Percentiles rank a stretch among this genome's conserved stretches.
phyloP scores from a whole-genome alignment of 2,329 filamentous ascomycete species.

The Zymoseptoria ardabiliae region DNA sequence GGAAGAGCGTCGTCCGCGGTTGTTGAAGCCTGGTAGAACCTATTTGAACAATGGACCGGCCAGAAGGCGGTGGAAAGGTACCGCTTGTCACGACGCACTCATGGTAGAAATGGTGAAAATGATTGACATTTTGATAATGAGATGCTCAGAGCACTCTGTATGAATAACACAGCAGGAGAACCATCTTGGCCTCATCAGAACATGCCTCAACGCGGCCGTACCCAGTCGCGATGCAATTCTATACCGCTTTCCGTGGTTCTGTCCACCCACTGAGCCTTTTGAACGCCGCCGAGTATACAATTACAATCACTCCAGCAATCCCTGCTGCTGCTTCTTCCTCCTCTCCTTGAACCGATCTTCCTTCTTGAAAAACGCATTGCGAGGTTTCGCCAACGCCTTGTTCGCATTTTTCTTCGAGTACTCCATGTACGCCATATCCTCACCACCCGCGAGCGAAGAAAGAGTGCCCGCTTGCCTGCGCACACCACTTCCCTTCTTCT shows the following conservation, averaged over 20 bases:
- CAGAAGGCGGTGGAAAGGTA: neutral
- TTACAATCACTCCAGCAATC: neutral
- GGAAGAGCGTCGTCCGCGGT: neutral
- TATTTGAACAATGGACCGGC: neutral
- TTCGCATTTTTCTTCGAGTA: slow-evolving; percentile 39
- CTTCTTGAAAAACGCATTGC: slow-evolving; percentile 41
- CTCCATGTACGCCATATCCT: slow-evolving; percentile 82
- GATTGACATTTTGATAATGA: neutral
- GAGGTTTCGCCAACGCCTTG: slow-evolving; percentile 39
- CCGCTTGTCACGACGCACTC: neutral
- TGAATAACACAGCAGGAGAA: too few relatives aligned
- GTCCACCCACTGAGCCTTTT: neutral
- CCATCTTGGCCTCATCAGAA: neutral
- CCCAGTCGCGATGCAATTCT: neutral
- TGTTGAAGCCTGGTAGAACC: neutral
- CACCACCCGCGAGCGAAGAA: slow-evolving; percentile 78
- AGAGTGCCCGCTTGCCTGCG: slow-evolving; percentile 78
- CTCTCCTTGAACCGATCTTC: slow-evolving; percentile 31
- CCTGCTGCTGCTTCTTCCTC: slow-evolving; percentile 8
- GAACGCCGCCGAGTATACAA: neutral
- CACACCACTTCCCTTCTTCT: slow-evolving; percentile 48
- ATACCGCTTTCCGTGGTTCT: neutral
- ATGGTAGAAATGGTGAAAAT: neutral
- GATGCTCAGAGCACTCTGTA: neutral
- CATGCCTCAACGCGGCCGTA: neutral